Percentiles rank a stretch among this genome's conserved stretches.
Evolutionary conservation across 177 flowering plant genomes (phyloP).

Genomic region (Vitis hybrid): DNA sequence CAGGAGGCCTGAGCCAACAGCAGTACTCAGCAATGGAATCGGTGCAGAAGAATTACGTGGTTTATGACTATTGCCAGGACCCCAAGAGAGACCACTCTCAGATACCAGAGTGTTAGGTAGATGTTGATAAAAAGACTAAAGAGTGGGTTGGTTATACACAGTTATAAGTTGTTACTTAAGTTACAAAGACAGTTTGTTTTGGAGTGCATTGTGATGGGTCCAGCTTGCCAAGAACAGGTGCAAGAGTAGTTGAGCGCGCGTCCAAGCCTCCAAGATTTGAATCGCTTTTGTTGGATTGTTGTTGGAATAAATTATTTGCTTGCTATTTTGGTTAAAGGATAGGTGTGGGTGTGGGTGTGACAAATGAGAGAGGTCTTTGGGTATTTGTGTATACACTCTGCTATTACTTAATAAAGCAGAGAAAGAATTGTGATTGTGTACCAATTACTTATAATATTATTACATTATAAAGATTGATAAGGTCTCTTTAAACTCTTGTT

Average conservation of each 20-base stretch:
- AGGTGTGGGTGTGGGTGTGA: no score
- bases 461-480: no score
- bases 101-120: constrained; percentile 62
- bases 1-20: constrained; percentile 43
- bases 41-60: constrained; percentile 59
- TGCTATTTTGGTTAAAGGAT: not conserved
- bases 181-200: not conserved
- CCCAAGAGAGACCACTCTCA: constrained; percentile 60
- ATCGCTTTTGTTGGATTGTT: not conserved
- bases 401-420: no score
- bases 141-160: not conserved
- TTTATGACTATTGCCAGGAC: constrained; percentile 74
- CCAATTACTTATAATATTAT: no score
- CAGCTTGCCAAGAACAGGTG: constrained; percentile 26
- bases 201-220: constrained; percentile 46
- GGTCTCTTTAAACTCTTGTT: no score
- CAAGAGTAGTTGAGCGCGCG: constrained; percentile 29
- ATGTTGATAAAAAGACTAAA: not conserved
- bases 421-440: no score
- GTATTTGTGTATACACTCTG: no score
- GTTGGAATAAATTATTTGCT: constrained; percentile 1
- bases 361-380: no score
- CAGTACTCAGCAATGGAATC: constrained; percentile 63
- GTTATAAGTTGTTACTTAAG: not conserved
- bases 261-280: constrained; percentile 34